Evolutionary conservation across 2,329 filamentous ascomycete genomes (phyloP).

Genomic region (Colletotrichum orchidophilum): DNA sequence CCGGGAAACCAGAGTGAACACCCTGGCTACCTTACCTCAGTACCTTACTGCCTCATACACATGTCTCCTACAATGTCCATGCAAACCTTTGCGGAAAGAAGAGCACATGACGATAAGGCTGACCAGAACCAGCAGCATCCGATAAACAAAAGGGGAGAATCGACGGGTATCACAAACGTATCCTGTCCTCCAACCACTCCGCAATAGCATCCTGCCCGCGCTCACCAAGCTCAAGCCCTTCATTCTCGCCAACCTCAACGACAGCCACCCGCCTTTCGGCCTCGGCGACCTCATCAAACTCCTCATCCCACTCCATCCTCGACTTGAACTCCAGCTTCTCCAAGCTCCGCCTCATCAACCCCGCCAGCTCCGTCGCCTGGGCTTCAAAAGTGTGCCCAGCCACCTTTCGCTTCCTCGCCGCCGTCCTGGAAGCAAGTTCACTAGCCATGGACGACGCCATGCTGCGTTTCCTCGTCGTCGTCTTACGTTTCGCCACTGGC

Average conservation of each 20-base stretch:
- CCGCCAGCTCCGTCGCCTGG: constrained; percentile 58
- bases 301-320: constrained; percentile 51
- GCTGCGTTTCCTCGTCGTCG: constrained; percentile 15
- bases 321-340: constrained; percentile 56
- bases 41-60: neutral
- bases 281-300: constrained; percentile 46
- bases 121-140: too few species aligned
- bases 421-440: constrained; percentile 26
- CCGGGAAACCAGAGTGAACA: neutral
- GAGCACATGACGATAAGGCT: neutral
- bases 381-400: constrained; percentile 53
- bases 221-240: constrained; percentile 39
- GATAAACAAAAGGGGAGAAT: neutral
- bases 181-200: constrained; percentile 43
- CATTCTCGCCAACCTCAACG: constrained; percentile 47
- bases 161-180: constrained; percentile 21
- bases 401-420: constrained; percentile 24
- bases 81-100: neutral
- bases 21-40: neutral
- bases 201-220: constrained; percentile 40
- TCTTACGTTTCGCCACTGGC: neutral
- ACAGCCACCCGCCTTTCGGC: constrained; percentile 49
- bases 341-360: constrained; percentile 59
- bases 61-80: neutral
- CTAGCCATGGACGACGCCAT: constrained; percentile 35